Conservation (phyloP, 2,329 filamentous ascomycete genomes). For the Stachybotrys chlorohalonatus region DNA sequence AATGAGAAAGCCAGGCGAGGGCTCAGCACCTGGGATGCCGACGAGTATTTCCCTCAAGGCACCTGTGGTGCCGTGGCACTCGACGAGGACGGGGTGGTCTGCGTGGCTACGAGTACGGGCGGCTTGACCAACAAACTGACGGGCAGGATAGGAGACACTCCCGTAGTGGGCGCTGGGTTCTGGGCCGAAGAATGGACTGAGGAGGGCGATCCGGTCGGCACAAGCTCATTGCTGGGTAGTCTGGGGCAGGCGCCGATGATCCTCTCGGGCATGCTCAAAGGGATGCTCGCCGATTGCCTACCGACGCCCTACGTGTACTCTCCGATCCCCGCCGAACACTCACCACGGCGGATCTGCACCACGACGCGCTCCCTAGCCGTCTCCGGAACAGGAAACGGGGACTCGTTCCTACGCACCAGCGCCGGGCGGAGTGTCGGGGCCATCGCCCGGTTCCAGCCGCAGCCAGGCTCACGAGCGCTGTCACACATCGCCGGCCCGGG, state of each 20-base stretch:
- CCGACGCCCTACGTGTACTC: conserved; percentile 36
- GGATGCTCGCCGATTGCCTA: conserved; percentile 51
- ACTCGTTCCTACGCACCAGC: conserved; percentile 68
- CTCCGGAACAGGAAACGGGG: conserved; percentile 80
- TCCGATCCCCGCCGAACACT: conserved; percentile 12
- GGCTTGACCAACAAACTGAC: conserved; percentile 85
- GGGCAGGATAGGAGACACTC: conserved; percentile 79
- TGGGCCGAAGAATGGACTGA: conserved; percentile 81
- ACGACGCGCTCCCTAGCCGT: conserved; percentile 40
- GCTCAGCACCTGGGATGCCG: conserved; percentile 44
- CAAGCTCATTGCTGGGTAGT: not conserved
- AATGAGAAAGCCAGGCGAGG: conserved; percentile 33
- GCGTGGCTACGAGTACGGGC: conserved; percentile 59
- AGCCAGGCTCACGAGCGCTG: conserved; percentile 49
- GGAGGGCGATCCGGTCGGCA: conserved; percentile 21
- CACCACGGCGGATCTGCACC: not conserved
- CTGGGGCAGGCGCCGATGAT: conserved; percentile 5
- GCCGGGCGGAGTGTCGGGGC: conserved; percentile 66
- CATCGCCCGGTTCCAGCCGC: conserved; percentile 54
- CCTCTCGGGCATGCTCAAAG: conserved; percentile 29
- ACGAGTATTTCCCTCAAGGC: conserved; percentile 69
- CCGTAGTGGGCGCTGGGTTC: conserved; percentile 73
- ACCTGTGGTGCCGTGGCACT: conserved; percentile 78
- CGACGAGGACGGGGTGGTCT: conserved; percentile 65
- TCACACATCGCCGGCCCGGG: conserved; percentile 57